Evolutionary conservation across 768 basidiomycete species (phyloP).

Genomic region (Peribolospora kevripleyi): DNA sequence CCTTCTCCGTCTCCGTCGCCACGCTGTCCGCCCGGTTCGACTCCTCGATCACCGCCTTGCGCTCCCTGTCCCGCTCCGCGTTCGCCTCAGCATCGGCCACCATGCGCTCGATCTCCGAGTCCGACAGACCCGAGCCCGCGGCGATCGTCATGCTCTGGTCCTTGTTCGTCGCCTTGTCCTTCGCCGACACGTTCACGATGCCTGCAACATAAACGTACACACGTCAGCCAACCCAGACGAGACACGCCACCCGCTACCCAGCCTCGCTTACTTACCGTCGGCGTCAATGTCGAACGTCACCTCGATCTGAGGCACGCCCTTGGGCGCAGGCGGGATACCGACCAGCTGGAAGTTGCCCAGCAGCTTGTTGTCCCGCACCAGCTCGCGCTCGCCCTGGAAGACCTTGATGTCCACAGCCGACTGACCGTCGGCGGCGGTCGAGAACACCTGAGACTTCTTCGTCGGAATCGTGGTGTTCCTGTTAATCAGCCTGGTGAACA

Average conservation of each 20-base stretch:
- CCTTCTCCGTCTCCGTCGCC: conserved; percentile 89
- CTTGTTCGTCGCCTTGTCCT: conserved; percentile 33
- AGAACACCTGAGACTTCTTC: conserved; percentile 98
- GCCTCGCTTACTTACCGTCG: conserved; percentile 23
- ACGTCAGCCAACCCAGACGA: background rate
- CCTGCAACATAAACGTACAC: conserved; percentile 27
- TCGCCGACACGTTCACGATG: conserved; percentile 90
- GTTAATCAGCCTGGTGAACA: conserved; percentile 95
- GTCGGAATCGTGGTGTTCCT: conserved; percentile 99
- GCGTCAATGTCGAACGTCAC: conserved; percentile 95
- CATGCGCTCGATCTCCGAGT: conserved; percentile 96
- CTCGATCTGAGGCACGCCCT: conserved; percentile 62
- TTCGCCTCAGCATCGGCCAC: conserved; percentile 78
- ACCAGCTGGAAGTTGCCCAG: conserved; percentile 99
- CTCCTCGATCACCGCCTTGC: conserved; percentile 73
- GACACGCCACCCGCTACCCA: conserved; percentile 11
- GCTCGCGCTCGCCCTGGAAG: conserved; percentile 82
- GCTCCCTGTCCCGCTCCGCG: conserved; percentile 54
- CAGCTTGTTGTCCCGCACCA: conserved; percentile 93
- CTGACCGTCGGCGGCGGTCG: conserved; percentile 94
- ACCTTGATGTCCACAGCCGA: conserved; percentile 99
- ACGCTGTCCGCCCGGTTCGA: conserved; percentile 91
- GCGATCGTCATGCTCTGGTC: conserved; percentile 49
- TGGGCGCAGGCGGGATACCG: conserved; percentile 72
- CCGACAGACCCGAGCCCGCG: conserved; percentile 82